These are phyloP conservation scores for Cucumis hystrix DNA, from an alignment of 306 rosid species.

Conservation along the genomic window DNA sequence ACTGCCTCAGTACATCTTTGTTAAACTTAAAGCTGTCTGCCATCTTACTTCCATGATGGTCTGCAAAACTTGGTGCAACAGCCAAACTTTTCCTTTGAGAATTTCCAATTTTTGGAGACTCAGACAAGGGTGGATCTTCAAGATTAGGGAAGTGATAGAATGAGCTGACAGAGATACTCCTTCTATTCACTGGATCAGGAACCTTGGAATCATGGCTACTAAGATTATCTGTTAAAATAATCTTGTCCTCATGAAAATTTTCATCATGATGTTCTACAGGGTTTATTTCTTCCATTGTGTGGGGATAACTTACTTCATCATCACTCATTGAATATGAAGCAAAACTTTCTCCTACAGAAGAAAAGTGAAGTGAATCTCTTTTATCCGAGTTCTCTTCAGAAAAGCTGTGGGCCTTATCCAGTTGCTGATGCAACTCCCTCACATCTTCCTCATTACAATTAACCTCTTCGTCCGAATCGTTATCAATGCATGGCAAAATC, in stretches of 20 bases:
- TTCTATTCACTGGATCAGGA: conserved; percentile 32
- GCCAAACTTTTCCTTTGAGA: conserved; percentile 51
- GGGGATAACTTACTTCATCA: conserved; percentile 25
- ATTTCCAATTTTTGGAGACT: conserved; percentile 83
- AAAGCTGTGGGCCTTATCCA: conserved; percentile 44
- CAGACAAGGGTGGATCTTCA: conserved; percentile 65
- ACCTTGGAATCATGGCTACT: conserved; percentile 23
- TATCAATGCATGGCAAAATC: conserved; percentile 41
- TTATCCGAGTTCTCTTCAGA: conserved; percentile 27
- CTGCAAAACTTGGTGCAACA: conserved; percentile 46
- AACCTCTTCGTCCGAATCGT: conserved; percentile 49
- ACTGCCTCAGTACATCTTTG: conserved; percentile 36
- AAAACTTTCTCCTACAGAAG: conserved; percentile 39
- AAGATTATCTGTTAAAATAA: conserved; percentile 21
- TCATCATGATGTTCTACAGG: conserved; percentile 11
- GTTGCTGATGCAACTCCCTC: conserved; percentile 49
- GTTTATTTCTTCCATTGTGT: conserved; percentile 37
- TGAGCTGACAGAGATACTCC: conserved; percentile 55
- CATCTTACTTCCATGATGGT: conserved; percentile 27
- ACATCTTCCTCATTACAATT: conserved; percentile 55
- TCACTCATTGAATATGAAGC: conserved; percentile 33
- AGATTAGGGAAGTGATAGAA: conserved; percentile 36
- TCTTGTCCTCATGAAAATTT: conserved; percentile 18
- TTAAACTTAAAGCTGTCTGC: conserved; percentile 35
- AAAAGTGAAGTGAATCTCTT: conserved; percentile 38